Conservation (phyloP, 805 yeast genomes). For the Starmerella scarabaei region DNA sequence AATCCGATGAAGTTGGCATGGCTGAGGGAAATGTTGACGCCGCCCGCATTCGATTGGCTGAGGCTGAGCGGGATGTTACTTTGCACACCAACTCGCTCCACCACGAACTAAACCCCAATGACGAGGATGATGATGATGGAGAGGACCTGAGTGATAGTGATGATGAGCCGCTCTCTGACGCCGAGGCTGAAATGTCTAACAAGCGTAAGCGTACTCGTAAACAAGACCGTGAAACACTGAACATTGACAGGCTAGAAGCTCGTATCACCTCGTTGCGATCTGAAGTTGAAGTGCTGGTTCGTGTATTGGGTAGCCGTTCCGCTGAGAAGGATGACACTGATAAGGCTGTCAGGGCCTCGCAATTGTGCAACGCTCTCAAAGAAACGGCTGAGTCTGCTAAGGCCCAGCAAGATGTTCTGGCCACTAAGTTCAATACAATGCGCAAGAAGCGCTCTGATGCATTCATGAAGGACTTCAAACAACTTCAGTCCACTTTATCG, state of each 20-base stretch:
- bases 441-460: slow-evolving; percentile 44
- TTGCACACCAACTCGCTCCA: slow-evolving; percentile 5
- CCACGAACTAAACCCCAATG: slow-evolving; percentile 5
- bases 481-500: slow-evolving; percentile 60
- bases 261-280: slow-evolving; percentile 1
- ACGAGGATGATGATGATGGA: slow-evolving; percentile 1
- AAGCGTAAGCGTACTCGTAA: slow-evolving; percentile 2
- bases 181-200: not conserved
- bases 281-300: slow-evolving; percentile 8
- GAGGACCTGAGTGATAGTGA: not conserved
- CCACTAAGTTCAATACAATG: slow-evolving; percentile 38
- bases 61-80: slow-evolving; percentile 13
- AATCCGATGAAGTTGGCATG: slow-evolving; percentile 44
- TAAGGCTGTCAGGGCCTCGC: slow-evolving; percentile 1
- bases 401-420: slow-evolving; percentile 7
- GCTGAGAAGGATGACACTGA: not conserved
- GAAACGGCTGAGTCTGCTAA: slow-evolving; percentile 8
- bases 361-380: slow-evolving; percentile 2
- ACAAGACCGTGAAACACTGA: slow-evolving; percentile 1
- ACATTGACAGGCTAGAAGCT: slow-evolving; percentile 9
- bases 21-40: slow-evolving; percentile 12
- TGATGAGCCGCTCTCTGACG: not conserved
- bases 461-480: slow-evolving; percentile 65
- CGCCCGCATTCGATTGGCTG: slow-evolving; percentile 8
- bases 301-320: not conserved